These are phyloP conservation scores for Mycoemilia scoparia DNA, from an alignment of 192 early-diverging fungal genomes.

Conservation along the genomic window DNA sequence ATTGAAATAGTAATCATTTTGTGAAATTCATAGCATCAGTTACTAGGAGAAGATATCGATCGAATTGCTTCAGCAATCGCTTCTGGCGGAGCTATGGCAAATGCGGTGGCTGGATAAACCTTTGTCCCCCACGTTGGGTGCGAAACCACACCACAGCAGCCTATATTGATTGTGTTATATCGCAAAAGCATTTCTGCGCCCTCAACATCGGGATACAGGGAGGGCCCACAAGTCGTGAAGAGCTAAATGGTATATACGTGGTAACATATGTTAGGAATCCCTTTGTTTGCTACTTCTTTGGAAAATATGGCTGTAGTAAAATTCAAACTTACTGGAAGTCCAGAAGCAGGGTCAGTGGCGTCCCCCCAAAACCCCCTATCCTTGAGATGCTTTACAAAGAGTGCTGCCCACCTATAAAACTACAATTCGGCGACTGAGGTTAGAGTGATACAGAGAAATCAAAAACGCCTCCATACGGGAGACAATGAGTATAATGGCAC, in stretches of 20 bases:
- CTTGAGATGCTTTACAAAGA: conserved; percentile 33
- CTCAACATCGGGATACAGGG: conserved; percentile 79
- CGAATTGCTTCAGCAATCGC: too few relatives aligned
- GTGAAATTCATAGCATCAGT: too few relatives aligned
- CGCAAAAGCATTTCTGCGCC: conserved; percentile 53
- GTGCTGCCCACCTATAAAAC: conserved; percentile 55
- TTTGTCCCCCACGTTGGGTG: conserved; percentile 84
- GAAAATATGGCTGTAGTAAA: conserved; percentile 36
- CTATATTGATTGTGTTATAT: conserved; percentile 59
- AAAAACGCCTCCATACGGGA: background rate
- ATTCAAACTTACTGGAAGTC: too few relatives aligned
- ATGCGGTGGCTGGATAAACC: conserved; percentile 75
- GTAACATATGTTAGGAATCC: background rate
- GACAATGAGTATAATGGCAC: conserved; percentile 1
- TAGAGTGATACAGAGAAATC: background rate
- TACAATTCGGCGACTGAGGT: conserved; percentile 6
- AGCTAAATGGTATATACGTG: conserved; percentile 30
- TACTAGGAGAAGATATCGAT: too few relatives aligned
- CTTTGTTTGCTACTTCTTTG: background rate
- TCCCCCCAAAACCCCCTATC: conserved; percentile 66
- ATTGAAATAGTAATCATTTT: too few relatives aligned
- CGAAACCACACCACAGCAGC: conserved; percentile 64
- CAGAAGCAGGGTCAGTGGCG: conserved; percentile 79
- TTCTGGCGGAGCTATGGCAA: conserved; percentile 54
- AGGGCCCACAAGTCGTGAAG: conserved; percentile 47